phyloP scores from a whole-genome alignment of 2,329 filamentous ascomycete genomes.

The Paraphaeosphaeria minitans region DNA sequence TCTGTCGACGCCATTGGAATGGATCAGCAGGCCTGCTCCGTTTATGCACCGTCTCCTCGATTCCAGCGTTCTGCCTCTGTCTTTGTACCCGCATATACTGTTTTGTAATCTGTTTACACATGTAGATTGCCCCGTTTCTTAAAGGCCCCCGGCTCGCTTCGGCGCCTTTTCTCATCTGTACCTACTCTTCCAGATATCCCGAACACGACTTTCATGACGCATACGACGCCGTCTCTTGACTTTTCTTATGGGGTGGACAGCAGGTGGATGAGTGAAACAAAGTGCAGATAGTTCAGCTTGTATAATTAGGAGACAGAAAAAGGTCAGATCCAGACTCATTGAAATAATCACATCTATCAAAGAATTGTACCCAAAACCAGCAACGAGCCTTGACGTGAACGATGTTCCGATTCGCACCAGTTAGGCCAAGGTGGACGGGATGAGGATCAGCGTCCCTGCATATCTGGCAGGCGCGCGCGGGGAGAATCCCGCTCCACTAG shows the following conservation, averaged over 20 bases:
- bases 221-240: constrained; percentile 25
- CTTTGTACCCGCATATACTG: neutral
- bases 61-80: constrained; percentile 1
- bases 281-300: neutral
- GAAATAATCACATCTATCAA: neutral
- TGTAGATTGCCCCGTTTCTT: constrained; percentile 7
- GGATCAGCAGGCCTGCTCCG: constrained; percentile 36
- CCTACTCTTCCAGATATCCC: constrained; percentile 19
- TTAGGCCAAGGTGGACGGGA: neutral
- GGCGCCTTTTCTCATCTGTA: constrained; percentile 9
- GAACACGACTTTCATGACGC: constrained; percentile 31
- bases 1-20: constrained; percentile 14
- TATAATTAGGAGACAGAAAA: neutral
- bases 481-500: neutral
- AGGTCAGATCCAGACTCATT: neutral
- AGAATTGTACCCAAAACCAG: too few relatives aligned
- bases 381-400: neutral
- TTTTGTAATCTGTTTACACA: constrained; percentile 8
- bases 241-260: neutral
- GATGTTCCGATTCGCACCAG: neutral
- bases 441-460: constrained; percentile 2
- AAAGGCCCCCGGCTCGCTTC: constrained; percentile 14
- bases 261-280: neutral
- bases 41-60: constrained; percentile 10
- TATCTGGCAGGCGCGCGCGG: neutral